Conservation (phyloP, 2,329 filamentous ascomycete genomes). For the Colletotrichum aenigma region DNA sequence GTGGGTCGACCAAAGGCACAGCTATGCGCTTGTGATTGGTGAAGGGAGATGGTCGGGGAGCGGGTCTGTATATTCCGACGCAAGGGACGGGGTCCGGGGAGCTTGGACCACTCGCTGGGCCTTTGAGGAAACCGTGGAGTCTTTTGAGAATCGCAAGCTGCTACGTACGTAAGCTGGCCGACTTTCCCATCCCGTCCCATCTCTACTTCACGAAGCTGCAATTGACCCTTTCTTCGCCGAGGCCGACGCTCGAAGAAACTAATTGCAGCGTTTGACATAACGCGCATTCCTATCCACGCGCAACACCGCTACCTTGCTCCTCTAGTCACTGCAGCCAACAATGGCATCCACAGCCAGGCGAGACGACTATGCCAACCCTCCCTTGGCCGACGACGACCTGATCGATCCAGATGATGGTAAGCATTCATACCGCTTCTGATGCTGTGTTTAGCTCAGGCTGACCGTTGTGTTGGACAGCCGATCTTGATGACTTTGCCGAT, state of each 20-base stretch:
- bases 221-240: background rate
- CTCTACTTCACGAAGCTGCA: background rate
- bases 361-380: conserved; percentile 66
- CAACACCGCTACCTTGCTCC: background rate
- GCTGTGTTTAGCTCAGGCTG: background rate
- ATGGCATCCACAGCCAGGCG: conserved; percentile 54
- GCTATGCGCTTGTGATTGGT: background rate
- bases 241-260: background rate
- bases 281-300: background rate
- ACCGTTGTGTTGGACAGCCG: conserved; percentile 54
- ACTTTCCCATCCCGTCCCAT: background rate
- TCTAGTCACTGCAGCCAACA: conserved; percentile 5
- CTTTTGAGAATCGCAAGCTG: conserved; percentile 16
- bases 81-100: conserved; percentile 18
- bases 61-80: conserved; percentile 11
- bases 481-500: conserved; percentile 92
- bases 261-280: background rate
- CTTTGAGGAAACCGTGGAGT: conserved; percentile 31
- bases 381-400: conserved; percentile 70
- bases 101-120: conserved; percentile 29
- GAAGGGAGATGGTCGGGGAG: background rate
- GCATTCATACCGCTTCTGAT: conserved; percentile 16
- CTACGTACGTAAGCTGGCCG: background rate
- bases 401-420: conserved; percentile 82
- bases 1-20: background rate